Percentiles rank a stretch among this genome's conserved stretches.
Conservation (phyloP, 83 land plant species). For the Isoetes engelmannii region DNA sequence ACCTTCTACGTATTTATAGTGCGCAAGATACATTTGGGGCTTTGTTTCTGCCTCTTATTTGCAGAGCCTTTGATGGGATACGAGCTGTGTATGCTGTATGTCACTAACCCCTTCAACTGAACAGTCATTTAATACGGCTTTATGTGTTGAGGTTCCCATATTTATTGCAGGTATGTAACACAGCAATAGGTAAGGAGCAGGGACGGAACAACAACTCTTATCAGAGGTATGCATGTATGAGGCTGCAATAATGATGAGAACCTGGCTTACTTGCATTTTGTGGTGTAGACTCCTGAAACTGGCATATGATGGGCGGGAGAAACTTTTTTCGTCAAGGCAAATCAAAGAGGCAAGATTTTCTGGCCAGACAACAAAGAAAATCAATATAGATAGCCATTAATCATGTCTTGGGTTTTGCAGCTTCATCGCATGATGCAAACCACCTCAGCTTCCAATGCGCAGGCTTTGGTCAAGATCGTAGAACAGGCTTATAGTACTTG, state of each 20-base stretch:
- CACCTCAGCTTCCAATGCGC: no score
- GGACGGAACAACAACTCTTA: not conserved
- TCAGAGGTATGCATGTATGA: not conserved
- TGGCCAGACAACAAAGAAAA: not conserved
- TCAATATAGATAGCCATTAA: not conserved
- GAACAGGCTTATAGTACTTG: not conserved
- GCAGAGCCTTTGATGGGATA: not conserved
- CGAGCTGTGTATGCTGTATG: not conserved
- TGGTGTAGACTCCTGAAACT: not conserved
- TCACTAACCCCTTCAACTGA: not conserved
- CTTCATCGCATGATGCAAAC: no score
- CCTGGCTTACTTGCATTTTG: not conserved
- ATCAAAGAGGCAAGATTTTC: not conserved
- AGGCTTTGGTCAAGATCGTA: not conserved
- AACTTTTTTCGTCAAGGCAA: constrained; percentile 2
- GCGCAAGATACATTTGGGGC: not conserved
- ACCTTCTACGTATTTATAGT: not conserved
- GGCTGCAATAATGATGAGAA: not conserved
- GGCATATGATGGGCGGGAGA: not conserved
- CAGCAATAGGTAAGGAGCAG: not conserved
- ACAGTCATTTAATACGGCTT: not conserved
- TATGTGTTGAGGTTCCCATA: not conserved
- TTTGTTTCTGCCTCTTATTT: not conserved
- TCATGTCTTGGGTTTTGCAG: not conserved
- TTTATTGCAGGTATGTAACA: not conserved